Evolutionary conservation across 2,329 filamentous ascomycete genomes (phyloP).

Genomic region (Hymenoscyphus fraxineus): DNA sequence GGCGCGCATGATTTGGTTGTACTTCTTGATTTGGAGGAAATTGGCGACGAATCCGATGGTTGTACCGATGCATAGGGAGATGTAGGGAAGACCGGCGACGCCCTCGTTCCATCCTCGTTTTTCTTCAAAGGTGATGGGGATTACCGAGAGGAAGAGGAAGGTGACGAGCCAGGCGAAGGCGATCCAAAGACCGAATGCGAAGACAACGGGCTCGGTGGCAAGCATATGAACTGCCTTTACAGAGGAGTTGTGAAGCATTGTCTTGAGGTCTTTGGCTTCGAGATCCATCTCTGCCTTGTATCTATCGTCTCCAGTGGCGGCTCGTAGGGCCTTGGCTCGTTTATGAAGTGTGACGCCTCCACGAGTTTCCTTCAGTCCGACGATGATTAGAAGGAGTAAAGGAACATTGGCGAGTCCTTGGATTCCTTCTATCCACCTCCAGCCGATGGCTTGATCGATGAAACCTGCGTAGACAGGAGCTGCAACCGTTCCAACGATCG

Average conservation of each 20-base stretch:
- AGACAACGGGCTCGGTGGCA: constrained; percentile 71
- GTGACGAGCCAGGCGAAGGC: constrained; percentile 84
- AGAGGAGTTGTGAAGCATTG: constrained; percentile 69
- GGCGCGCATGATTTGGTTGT: constrained; percentile 38
- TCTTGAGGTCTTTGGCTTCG: constrained; percentile 49
- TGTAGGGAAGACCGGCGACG: constrained; percentile 60
- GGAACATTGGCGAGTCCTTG: constrained; percentile 67
- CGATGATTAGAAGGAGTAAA: constrained; percentile 59
- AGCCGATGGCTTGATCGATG: constrained; percentile 58
- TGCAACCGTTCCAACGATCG: constrained; percentile 69
- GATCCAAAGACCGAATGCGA: constrained; percentile 84
- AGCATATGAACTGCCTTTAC: constrained; percentile 70
- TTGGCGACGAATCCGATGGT: constrained; percentile 39
- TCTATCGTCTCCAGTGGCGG: constrained; percentile 56
- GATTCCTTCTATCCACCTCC: constrained; percentile 86
- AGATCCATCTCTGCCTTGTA: constrained; percentile 50
- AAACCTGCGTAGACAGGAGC: constrained; percentile 62
- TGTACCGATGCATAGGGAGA: constrained; percentile 40
- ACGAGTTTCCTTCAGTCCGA: constrained; percentile 76
- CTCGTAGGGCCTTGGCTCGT: constrained; percentile 64
- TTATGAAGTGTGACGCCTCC: constrained; percentile 73
- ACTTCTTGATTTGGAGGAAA: constrained; percentile 44
- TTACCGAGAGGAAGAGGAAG: constrained; percentile 75
- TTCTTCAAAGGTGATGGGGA: constrained; percentile 73
- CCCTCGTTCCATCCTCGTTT: constrained; percentile 59